Conservation (phyloP, 805 yeast genomes). For the Candida pseudofarinosa region DNA sequence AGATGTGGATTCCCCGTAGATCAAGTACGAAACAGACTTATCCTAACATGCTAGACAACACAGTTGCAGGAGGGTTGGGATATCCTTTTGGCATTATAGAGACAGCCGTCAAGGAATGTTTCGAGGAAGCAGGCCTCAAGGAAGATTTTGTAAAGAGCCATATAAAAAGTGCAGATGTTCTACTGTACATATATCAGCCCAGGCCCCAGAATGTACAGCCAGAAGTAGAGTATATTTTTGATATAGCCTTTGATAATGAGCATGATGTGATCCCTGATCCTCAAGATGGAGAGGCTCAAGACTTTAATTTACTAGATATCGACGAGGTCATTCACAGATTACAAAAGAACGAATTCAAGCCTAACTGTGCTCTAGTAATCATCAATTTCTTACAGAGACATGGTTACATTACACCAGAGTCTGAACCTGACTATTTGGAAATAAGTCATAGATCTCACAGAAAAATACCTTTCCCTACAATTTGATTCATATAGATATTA, state of each 20-base stretch:
- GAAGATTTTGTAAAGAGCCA: constrained; percentile 45
- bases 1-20: constrained; percentile 84
- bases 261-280: constrained; percentile 40
- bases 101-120: constrained; percentile 80
- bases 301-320: constrained; percentile 60
- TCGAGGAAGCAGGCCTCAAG: constrained; percentile 84
- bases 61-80: constrained; percentile 94
- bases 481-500: constrained; percentile 3
- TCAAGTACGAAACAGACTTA: constrained; percentile 76
- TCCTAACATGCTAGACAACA: constrained; percentile 89
- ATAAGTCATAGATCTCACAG: constrained; percentile 64
- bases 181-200: constrained; percentile 59
- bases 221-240: constrained; percentile 80
- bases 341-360: constrained; percentile 67
- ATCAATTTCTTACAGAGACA: constrained; percentile 87
- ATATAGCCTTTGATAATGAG: constrained; percentile 51
- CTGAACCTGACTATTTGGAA: constrained; percentile 63
- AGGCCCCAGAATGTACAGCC: constrained; percentile 65
- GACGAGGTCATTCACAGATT: constrained; percentile 54
- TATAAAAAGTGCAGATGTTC: constrained; percentile 54
- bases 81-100: constrained; percentile 71
- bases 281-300: constrained; percentile 61
- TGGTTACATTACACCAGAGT: constrained; percentile 63
- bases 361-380: constrained; percentile 77
- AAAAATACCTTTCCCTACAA: constrained; percentile 60